phyloP scores from a whole-genome alignment of 441 rosid genomes.

The Viola pubescens region DNA sequence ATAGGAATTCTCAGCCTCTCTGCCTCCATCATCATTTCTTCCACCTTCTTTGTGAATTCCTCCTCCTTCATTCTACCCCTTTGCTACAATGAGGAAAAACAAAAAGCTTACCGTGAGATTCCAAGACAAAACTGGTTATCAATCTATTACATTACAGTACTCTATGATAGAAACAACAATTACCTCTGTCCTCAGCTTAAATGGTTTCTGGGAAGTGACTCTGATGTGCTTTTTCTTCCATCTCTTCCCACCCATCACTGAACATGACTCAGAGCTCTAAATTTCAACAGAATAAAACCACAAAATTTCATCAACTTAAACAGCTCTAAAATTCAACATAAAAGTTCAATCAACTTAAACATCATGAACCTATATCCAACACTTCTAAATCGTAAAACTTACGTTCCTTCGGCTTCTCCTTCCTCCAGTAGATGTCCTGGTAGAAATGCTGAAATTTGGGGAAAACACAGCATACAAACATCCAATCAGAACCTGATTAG shows the following conservation, averaged over 20 bases:
- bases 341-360: conserved; percentile 2
- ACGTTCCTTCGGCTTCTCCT: conserved; percentile 77
- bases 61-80: conserved; percentile 86
- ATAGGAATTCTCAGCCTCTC: conserved; percentile 66
- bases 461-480: background rate
- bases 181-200: conserved; percentile 90
- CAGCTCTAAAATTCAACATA: conserved; percentile 41
- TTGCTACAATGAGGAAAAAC: conserved; percentile 38
- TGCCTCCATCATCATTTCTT: conserved; percentile 56
- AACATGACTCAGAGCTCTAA: conserved; percentile 71
- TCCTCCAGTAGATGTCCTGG: conserved; percentile 63
- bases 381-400: conserved; percentile 12
- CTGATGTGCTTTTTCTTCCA: conserved; percentile 70
- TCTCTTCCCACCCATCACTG: conserved; percentile 53
- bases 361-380: background rate
- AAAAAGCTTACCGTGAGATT: conserved; percentile 13
- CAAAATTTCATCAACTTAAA: conserved; percentile 2
- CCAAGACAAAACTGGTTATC: background rate
- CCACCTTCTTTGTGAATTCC: conserved; percentile 67
- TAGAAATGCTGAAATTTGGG: conserved; percentile 34
- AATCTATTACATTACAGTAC: background rate
- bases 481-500: conserved; percentile 9
- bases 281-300: conserved; percentile 10
- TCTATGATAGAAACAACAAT: background rate
- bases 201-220: conserved; percentile 66